Conservation (phyloP, 1,284 basidiomycete genomes). For the Ustilago shanxiensis region DNA sequence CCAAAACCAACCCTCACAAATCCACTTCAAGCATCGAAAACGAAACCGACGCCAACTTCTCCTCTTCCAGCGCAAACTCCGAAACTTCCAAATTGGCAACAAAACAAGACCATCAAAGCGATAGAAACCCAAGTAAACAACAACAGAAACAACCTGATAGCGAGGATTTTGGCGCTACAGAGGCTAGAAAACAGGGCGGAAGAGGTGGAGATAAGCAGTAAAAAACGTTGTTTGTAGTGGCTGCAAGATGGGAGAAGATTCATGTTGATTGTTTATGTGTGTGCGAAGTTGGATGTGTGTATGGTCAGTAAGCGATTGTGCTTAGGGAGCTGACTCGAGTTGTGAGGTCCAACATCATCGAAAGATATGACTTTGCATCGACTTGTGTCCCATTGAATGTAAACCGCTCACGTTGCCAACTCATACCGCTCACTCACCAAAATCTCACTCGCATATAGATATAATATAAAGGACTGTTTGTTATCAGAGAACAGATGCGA, state of each 20-base stretch:
- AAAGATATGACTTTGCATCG: too few relatives aligned
- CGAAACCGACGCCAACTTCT: slow-evolving; percentile 32
- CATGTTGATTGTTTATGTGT: too few relatives aligned
- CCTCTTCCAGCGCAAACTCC: slow-evolving; percentile 11
- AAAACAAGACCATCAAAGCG: slow-evolving; percentile 5
- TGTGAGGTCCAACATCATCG: too few relatives aligned
- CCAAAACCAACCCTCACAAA: slow-evolving; percentile 11
- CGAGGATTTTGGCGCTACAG: slow-evolving; percentile 25
- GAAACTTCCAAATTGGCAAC: slow-evolving; percentile 23
- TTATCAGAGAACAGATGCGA: slow-evolving; percentile 28
- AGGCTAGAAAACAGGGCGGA: slow-evolving; percentile 32
- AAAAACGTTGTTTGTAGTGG: too few relatives aligned
- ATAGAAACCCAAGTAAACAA: slow-evolving; percentile 17
- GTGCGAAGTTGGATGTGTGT: too few relatives aligned
- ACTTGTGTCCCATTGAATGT: too few relatives aligned
- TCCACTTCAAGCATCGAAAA: slow-evolving; percentile 24
- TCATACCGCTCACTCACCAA: not conserved
- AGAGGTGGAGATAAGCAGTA: slow-evolving; percentile 3
- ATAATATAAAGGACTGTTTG: slow-evolving; percentile 21
- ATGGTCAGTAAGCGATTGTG: too few relatives aligned
- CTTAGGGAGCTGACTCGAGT: too few relatives aligned
- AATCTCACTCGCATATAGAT: not conserved
- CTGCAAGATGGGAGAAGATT: too few relatives aligned
- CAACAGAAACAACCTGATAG: slow-evolving; percentile 19
- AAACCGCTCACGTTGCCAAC: too few relatives aligned